Percentiles rank a stretch among this genome's conserved stretches.
Evolutionary conservation across 306 rosid genomes (phyloP).

Genomic region (Pterocarpus santalinus): DNA sequence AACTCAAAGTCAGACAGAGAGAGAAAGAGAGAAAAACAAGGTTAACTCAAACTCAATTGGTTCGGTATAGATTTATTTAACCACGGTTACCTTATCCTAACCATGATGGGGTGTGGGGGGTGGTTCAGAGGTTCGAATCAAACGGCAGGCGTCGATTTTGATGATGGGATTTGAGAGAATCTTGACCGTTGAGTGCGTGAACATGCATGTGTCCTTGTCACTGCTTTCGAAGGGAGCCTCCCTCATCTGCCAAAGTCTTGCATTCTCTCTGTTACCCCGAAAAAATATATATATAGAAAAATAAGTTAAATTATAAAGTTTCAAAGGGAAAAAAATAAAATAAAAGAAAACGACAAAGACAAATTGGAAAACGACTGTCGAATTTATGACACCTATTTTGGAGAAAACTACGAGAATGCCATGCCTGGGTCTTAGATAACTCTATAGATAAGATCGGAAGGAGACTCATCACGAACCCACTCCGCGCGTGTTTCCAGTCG

Average conservation of each 20-base stretch:
- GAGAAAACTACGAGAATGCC: conserved; percentile 45
- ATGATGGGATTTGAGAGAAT: conserved; percentile 53
- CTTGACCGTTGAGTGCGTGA: conserved; percentile 68
- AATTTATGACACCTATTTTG: conserved; percentile 24
- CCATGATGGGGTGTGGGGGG: conserved; percentile 39
- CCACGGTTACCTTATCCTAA: conserved; percentile 53
- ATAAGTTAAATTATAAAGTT: no score
- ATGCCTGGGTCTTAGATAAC: conserved; percentile 28
- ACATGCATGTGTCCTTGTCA: conserved; percentile 93
- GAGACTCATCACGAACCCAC: conserved; percentile 8
- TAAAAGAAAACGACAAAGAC: conserved; percentile 17
- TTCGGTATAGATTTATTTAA: conserved; percentile 43
- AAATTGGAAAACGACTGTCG: conserved; percentile 42
- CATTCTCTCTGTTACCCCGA: no score
- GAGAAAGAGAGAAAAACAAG: conserved; percentile 8
- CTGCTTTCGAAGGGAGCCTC: conserved; percentile 66
- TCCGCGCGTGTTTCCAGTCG: background rate
- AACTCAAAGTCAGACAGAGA: conserved; percentile 38
- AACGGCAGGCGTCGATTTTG: conserved; percentile 44
- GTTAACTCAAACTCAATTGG: conserved; percentile 19
- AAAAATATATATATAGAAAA: no score
- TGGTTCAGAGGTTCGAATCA: conserved; percentile 33
- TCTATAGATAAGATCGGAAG: conserved; percentile 27
- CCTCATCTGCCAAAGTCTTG: conserved; percentile 5
- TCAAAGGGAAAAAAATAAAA: background rate